Evolutionary conservation across 495 filamentous ascomycete species (phyloP), one percentile per base, ranked within the genome.

Genomic region (Talaromyces ruber): DNA sequence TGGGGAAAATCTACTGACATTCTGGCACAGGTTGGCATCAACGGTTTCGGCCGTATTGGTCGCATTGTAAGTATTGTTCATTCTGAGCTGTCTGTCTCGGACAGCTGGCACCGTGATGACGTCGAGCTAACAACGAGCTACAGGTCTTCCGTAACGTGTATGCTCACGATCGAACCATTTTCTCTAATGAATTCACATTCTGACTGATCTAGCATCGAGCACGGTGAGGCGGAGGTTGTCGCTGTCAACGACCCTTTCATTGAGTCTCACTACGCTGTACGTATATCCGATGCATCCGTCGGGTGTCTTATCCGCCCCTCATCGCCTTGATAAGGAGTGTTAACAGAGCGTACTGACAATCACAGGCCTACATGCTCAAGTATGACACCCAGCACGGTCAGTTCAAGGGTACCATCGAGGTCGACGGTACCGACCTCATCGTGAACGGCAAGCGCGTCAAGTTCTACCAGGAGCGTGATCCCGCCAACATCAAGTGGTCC

Each of bases 231-330:
- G 70, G 82, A 96, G 63, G 82, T 98, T 72, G 91, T 96, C 67
- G 93, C 94, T 65, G 90, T 97, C 82, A 98, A 98, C 83, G 94
- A 98, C 74, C 94, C 94, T 70, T 98, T 98, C 87, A 98, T 98
- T 81, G 94, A 98, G 79, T 83, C 89, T 68, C 83, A 93, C 78
- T 98, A 98, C 79, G 94, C 94, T 75, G 94, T 97, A 87, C 81
- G 92, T 87, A 61, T 59, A 26, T 54, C 22, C 14, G 12, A 24
- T 30, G 39, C n/a, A 8, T 51, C 29, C 32, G 21, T n/a, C 58
- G 58, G 32, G 39, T 21, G 24, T 24, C 32, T 39, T 29, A 47
- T 59, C 34, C 34, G 58, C 58, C 14, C n/a, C 21, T 26, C 32
- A n/a, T 4, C 16, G n/a, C 21, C 16, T 28, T 14, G 26, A 54